phyloP scores from a whole-genome alignment of 495 filamentous ascomycete species.

The Symbiotaphrina buchneri region DNA sequence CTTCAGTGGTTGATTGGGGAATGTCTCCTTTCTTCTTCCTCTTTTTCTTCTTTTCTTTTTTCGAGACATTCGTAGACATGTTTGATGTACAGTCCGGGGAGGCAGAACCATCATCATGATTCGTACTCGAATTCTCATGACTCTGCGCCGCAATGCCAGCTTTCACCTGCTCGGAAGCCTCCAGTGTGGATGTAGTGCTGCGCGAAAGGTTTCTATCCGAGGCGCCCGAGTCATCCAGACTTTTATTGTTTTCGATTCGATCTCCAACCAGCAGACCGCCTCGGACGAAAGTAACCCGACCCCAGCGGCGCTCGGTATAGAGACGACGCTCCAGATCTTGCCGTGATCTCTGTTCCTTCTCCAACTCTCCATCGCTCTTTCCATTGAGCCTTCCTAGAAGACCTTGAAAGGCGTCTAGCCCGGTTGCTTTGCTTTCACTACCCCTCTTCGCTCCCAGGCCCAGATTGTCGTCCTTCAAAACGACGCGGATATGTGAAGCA shows the following conservation, averaged over 20 bases:
- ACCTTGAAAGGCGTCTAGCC: conserved; percentile 62
- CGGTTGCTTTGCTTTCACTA: conserved; percentile 46
- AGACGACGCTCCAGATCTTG: conserved; percentile 39
- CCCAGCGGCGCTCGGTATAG: conserved; percentile 47
- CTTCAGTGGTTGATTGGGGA: conserved; percentile 7
- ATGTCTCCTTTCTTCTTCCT: conserved; percentile 6
- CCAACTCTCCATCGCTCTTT: conserved; percentile 43
- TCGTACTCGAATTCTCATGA: neutral
- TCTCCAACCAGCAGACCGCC: conserved; percentile 63
- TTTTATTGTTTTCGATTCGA: conserved; percentile 17
- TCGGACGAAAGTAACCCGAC: conserved; percentile 54
- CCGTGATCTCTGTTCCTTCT: conserved; percentile 36
- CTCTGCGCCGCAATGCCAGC: neutral
- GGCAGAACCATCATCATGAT: neutral
- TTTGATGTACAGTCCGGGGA: conserved; percentile 12
- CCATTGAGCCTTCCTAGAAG: conserved; percentile 79
- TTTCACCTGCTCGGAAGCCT: conserved; percentile 4
- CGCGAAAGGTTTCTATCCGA: too few species aligned
- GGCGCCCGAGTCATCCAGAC: too few species aligned
- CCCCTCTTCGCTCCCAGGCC: conserved; percentile 63
- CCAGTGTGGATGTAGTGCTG: conserved; percentile 9
- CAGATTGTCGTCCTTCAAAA: conserved; percentile 70
- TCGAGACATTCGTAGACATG: conserved; percentile 13
- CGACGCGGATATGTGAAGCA: conserved; percentile 53
- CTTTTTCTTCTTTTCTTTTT: conserved; percentile 16